Evolutionary conservation across 1,139 yeast species (phyloP), one percentile per base, ranked within the genome.

Genomic region (Yamadazyma friedrichii): DNA sequence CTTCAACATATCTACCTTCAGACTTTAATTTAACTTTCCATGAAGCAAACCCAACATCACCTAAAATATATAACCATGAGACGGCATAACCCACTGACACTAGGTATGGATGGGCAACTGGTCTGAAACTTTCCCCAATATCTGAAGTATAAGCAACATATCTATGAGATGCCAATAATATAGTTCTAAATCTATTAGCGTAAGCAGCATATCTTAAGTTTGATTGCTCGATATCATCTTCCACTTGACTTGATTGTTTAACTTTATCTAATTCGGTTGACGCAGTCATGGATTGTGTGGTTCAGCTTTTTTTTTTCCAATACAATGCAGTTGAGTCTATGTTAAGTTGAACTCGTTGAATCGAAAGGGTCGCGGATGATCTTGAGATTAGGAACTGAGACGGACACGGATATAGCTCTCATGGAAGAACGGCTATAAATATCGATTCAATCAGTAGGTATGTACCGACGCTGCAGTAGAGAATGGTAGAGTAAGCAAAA

Each of bases 141-240:
- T 87, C 95, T 0, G 93, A 84, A 6, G 95, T 86, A 61, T 87
- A 87, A 2, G 95, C 95, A 20, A 87, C 88, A 55, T 87, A 87
- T 51, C 95, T 66, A 56, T 84, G 93, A n/a, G 91, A 79, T 6
- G 94, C 89, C 41, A 73, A 56, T 42, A 85, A 67, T 48, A 86
- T 82, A 26, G 88, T 81, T 60, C 89, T 70, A 40, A 84, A 58
- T 54, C 95, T 65, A 55, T 83, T 82, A 47, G 91, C 89, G 56
- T 86, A 86, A 13, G 93, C 95, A 3, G 94, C 88, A 54, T 86
- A 86, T 71, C 95, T 80, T 36, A 84, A 59, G 38, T 65, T 66
- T 10, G 43, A 34, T 36, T 51, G 52, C 25, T 51, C 54, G 6
- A 41, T 26, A 15, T 41, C 44, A 9, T 29, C 39, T 15, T 41